Conservation (phyloP, 768 basidiomycete genomes). For the Mycena amicta region DNA sequence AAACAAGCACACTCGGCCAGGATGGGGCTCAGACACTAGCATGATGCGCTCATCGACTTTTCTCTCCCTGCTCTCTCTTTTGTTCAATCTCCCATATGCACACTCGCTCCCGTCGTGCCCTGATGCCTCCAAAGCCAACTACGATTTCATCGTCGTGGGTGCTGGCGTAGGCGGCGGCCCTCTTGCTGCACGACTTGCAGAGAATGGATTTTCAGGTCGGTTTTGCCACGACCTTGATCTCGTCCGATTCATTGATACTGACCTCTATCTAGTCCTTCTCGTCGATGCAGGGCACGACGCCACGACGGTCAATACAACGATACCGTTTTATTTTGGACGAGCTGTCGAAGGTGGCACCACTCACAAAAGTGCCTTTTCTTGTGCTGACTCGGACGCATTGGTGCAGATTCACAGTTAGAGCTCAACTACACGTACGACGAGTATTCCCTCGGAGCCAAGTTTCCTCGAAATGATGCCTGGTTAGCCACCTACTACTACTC, state of each 20-base stretch:
- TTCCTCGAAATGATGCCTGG: constrained; percentile 28
- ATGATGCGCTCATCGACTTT: too few species aligned
- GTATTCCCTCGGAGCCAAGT: constrained; percentile 29
- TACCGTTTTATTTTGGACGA: constrained; percentile 29
- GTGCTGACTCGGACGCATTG: not conserved
- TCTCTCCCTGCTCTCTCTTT: too few species aligned
- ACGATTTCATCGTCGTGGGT: constrained; percentile 31
- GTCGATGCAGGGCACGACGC: constrained; percentile 34
- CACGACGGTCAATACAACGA: constrained; percentile 31
- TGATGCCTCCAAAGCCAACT: constrained; percentile 1
- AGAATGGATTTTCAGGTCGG: constrained; percentile 29
- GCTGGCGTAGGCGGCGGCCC: constrained; percentile 32
- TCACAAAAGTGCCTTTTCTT: not conserved
- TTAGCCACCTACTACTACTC: too few species aligned
- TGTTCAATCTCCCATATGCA: too few species aligned
- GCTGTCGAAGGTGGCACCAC: constrained; percentile 27
- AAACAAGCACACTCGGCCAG: too few species aligned
- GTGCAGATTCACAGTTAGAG: constrained; percentile 27
- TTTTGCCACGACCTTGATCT: not conserved
- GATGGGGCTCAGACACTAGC: too few species aligned
- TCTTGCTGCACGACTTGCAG: constrained; percentile 28
- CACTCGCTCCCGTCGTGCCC: too few species aligned
- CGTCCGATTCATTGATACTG: not conserved
- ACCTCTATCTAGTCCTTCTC: constrained; percentile 25
- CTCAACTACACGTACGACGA: constrained; percentile 33